Evolutionary conservation across 345 rosid species (phyloP), one percentile per base, ranked within the genome.

Genomic region (Mangifera indica): DNA sequence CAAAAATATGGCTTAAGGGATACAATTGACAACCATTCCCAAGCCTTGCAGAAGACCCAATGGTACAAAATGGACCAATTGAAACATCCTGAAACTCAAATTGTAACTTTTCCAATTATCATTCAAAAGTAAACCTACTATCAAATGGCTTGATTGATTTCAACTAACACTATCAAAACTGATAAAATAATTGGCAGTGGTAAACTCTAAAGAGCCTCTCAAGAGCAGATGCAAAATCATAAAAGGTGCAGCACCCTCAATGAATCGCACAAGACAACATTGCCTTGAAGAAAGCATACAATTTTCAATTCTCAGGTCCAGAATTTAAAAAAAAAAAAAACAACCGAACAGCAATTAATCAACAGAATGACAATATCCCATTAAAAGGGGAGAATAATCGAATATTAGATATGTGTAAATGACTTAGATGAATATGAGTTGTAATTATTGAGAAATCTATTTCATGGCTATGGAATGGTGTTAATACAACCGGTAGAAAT

Each of bases 1-100:
- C 98, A 70, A 85, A 89, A 73, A 94, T 70, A 84, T 90, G 97
- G 86, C 95, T 87, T 0, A 85, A 80, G 14, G 98, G 91, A 81
- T 87, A 67, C 52, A 94, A 81, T 18, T 46, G 91, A 80, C 97
- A 90, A 51, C 85, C 89, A 66, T 88, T 81, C 54, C 97, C 97
- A 15, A 94, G 84, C 84, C 81, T 94, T 42, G 75, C 93, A 29
- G 85, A 80, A 66, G 97, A 84, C n/a, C 98, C 93, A 63, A 94
- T 72, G 15, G 95, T 87, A 79, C 97, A 94, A 77, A 82, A 89
- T 5, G 97, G 92, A 68, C 97, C 98, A 51, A 94, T 73, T 10
- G 89, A 81, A 77, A 86, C 97, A 66, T 84, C 95, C 98, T 94
- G 79, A 51, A 55, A 74, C 14, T 29, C 14, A 44, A 55, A 63